These are phyloP conservation scores for Eucalyptus polybractea DNA, from an alignment of 345 rosid species.

Conservation along the genomic window DNA sequence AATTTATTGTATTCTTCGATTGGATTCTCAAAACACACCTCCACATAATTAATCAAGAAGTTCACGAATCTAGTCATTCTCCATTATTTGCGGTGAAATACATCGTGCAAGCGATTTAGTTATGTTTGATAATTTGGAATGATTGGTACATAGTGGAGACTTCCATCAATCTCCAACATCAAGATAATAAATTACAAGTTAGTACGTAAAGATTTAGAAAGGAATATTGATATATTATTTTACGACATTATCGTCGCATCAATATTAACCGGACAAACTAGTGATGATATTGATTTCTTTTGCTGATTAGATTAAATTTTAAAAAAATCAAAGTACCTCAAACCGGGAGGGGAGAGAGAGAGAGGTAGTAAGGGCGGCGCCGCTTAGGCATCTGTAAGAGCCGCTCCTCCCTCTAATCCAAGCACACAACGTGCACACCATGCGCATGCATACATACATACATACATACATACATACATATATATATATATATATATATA, in stretches of 20 bases:
- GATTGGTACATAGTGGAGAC: not conserved
- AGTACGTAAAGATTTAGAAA: not conserved
- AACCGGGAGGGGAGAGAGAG: not conserved
- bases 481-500: accelerated
- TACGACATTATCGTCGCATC: not conserved
- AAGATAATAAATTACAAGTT: not conserved
- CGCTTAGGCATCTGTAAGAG: not conserved
- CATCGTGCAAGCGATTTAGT: not conserved
- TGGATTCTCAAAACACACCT: not conserved
- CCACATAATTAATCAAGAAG: not conserved
- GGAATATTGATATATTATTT: not conserved
- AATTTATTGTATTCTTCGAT: not conserved
- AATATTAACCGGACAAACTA: not conserved
- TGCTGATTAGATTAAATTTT: not conserved
- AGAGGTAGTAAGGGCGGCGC: not conserved
- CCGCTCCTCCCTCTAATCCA: not conserved
- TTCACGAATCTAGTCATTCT: not conserved
- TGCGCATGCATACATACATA: not conserved
- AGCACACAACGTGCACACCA: not conserved
- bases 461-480: no score
- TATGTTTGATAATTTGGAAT: not conserved
- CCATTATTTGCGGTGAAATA: not conserved
- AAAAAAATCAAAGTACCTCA: not conserved
- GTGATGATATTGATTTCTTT: not conserved
- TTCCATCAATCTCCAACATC: not conserved